Base-by-base conservation (phyloP, 108 stramenopile genomes). In the Cyclotella baltica region DNA sequence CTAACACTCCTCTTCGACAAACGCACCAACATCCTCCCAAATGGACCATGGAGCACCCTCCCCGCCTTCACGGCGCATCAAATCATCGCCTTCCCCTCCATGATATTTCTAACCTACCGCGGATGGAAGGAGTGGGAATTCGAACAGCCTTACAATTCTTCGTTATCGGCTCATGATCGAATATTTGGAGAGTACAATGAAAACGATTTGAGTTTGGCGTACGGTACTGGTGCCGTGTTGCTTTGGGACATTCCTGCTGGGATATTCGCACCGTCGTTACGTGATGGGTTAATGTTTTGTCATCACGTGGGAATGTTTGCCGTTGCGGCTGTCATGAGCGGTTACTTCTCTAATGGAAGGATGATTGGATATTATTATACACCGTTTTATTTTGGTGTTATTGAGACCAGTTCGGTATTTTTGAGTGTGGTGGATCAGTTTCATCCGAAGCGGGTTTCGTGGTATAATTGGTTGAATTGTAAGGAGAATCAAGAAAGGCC, bases 381-480 rank as follows among this genome's bases (percentile, higher is more conserved):
- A 23, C 84, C 86, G 6, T 87, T 88, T 68, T 92, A 87, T 73
- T 87, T 89, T 70, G 91, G 91, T 11, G 85, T 87, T 15, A 84
- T 92, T 62, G 91, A 92, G 75, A 55, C 88, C 13, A 87, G 85
- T 53, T 88, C 86, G 4, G 68, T 92, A 16, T 87, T 87, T 31
- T 77, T 92, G 62, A 55, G 68, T 30, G 64, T 86, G 55, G 87
- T 92, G 47, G 88, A 91, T 76, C 48, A 87, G 0, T 90, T 88
- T 52, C 89, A 90, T 83, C 89, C 89, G 1, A 90, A 88, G 46
- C 64, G 88, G 46, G 76, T 75, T 5, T 50, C 73, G 16, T 90
- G 86, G 77, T 66, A 83, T 61, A 72, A 81, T 15, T 88, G 77
- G 70, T 61, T 89, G 70, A 59, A 84, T 63, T 34, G 35, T 23